Base-by-base conservation (phyloP, 306 rosid genomes). In the Nissolia schottii region DNA sequence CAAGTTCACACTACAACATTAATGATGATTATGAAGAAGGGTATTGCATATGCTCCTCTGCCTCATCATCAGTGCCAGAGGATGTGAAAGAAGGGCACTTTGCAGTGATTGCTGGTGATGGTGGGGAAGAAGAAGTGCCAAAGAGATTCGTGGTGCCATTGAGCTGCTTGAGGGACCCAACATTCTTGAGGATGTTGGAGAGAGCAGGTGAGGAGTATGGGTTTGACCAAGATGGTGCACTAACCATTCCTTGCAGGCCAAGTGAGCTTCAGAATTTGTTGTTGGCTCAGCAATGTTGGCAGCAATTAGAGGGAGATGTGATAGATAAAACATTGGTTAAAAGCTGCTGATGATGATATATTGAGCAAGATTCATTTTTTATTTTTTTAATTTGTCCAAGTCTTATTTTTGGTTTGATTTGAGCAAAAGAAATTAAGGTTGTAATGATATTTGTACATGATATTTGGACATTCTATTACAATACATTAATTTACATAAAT, bases 31-130 rank as follows among this genome's bases (percentile, higher is more conserved):
- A 27, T 58, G 41, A 72, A 28, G 74, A 25, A 13, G 19, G 31
- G 6, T 38, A 55, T 5, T 58, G 73, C 18, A 37, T 56, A 6
- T 14, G 3, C 14, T n/a, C n/a, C n/a, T n/a, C n/a, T n/a, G n/a
- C n/a, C n/a, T n/a, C n/a, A n/a, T n/a, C 19, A 2, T 40, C 24
- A 2, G 89, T 87, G 41, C 87, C 85, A 0, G 69, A 80, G 31
- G 97, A 90, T 24, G 87, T 88, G 19, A 87, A 87, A 74, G 88
- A 83, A 80, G 97, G 98, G 0, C 98, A 93, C 64, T 89, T 93
- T 64, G 90, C 84, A 2, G 97, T 93, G 81, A 75, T 85, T 46
- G 96, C 91, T 0, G 86, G 67, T 0, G 87, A 73, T 58, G 77
- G 77, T 27, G 87, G 75, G 1, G 82, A 82, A 1, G 81, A 64